phyloP scores from a whole-genome alignment of 2,329 filamentous ascomycete genomes.

The Rhynchosporium agropyri region DNA sequence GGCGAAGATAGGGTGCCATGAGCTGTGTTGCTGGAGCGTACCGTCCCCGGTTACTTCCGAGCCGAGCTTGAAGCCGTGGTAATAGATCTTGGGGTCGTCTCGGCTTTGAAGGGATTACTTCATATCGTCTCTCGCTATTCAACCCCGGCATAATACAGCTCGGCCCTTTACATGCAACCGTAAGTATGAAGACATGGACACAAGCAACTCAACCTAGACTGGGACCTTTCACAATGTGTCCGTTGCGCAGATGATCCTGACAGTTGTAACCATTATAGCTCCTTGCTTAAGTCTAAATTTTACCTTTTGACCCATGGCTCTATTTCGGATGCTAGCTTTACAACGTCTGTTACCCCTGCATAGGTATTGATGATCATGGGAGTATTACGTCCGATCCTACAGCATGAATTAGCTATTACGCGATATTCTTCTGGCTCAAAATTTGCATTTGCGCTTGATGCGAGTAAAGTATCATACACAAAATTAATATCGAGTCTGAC shows the following conservation, averaged over 20 bases:
- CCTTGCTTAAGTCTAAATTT: neutral
- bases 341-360: neutral
- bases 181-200: neutral
- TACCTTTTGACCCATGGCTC: neutral
- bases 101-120: neutral
- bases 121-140: neutral
- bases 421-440: neutral
- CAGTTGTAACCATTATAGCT: no score
- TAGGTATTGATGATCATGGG: neutral
- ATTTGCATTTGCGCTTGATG: no score
- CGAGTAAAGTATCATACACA: constrained; percentile 20
- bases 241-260: no score
- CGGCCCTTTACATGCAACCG: no score
- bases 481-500: constrained; percentile 50
- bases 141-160: neutral
- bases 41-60: neutral
- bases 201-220: neutral
- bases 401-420: constrained; percentile 3
- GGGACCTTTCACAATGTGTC: no score
- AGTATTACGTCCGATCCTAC: neutral
- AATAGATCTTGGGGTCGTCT: neutral
- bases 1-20: neutral
- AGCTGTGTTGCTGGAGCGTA: neutral
- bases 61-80: neutral
- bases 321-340: neutral